Conservation (phyloP, 2,329 filamentous ascomycete genomes). For the Aphanoascus verrucosus region DNA sequence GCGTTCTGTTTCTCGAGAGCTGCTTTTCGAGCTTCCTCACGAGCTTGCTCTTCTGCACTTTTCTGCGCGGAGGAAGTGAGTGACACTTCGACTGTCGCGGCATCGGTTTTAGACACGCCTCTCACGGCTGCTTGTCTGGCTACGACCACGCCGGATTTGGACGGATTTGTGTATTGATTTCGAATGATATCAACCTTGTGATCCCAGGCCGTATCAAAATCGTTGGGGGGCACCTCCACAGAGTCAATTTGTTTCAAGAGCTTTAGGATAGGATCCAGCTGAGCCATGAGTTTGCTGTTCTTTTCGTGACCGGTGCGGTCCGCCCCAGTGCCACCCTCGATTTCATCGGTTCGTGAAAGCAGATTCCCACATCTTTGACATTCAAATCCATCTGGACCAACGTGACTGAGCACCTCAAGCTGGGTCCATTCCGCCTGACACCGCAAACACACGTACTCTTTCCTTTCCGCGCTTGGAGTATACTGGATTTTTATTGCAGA, state of each 20-base stretch:
- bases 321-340: slow-evolving; percentile 34
- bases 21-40: slow-evolving; percentile 39
- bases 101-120: slow-evolving; percentile 36
- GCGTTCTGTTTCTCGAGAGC: slow-evolving; percentile 43
- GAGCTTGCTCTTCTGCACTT: slow-evolving; percentile 39
- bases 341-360: slow-evolving; percentile 37
- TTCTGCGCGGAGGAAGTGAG: slow-evolving; percentile 41
- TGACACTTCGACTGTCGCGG: slow-evolving; percentile 38
- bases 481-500: slow-evolving; percentile 79
- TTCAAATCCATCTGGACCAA: slow-evolving; percentile 57
- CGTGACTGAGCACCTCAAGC: slow-evolving; percentile 75
- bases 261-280: slow-evolving; percentile 38
- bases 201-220: slow-evolving; percentile 41
- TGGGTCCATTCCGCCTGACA: slow-evolving; percentile 82
- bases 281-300: slow-evolving; percentile 40
- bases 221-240: slow-evolving; percentile 39
- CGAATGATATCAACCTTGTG: slow-evolving; percentile 38
- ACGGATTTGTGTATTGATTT: slow-evolving; percentile 34
- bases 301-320: slow-evolving; percentile 41
- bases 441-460: slow-evolving; percentile 75
- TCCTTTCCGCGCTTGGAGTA: slow-evolving; percentile 70
- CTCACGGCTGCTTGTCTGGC: slow-evolving; percentile 32
- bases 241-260: slow-evolving; percentile 40
- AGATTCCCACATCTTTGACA: slow-evolving; percentile 63
- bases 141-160: slow-evolving; percentile 33